Evolutionary conservation across 2,329 filamentous ascomycete genomes (phyloP).

Genomic region (Pseudovirgaria hyperparasitica): DNA sequence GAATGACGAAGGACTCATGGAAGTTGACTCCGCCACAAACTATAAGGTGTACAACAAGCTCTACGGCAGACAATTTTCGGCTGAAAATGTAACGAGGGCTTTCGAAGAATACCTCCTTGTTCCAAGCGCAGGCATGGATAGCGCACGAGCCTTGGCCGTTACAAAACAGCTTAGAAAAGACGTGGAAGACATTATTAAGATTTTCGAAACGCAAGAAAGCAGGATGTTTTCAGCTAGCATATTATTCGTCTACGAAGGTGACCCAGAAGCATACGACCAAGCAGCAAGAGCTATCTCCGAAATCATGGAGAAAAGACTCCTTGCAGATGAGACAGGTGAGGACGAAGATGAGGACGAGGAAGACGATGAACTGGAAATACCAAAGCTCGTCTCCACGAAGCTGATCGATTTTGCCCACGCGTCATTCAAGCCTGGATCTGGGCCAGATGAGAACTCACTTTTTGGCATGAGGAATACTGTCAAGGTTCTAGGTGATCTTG

Average conservation of each 20-base stretch:
- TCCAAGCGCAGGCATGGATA: conserved; percentile 11
- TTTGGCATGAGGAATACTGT: conserved; percentile 60
- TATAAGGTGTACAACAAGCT: conserved; percentile 53
- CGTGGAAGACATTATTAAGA: conserved; percentile 42
- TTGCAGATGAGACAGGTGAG: conserved; percentile 8
- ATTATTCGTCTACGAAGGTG: conserved; percentile 54
- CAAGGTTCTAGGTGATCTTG: conserved; percentile 60
- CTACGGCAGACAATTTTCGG: conserved; percentile 47
- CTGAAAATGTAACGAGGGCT: conserved; percentile 41
- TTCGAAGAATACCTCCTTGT: conserved; percentile 45
- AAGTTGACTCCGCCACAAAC: conserved; percentile 34
- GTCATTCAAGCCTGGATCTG: conserved; percentile 64
- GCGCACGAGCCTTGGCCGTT: conserved; percentile 32
- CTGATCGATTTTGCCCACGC: conserved; percentile 98
- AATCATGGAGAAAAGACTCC: no score
- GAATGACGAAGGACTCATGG: conserved; percentile 13
- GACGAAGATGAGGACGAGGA: conserved; percentile 26
- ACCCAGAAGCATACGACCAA: conserved; percentile 40
- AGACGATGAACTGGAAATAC: conserved; percentile 33
- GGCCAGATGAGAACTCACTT: conserved; percentile 75
- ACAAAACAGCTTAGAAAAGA: conserved; percentile 29
- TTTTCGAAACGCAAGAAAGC: conserved; percentile 49
- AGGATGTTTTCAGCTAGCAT: conserved; percentile 56
- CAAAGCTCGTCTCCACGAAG: conserved; percentile 65
- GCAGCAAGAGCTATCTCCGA: conserved; percentile 17